Evolutionary conservation across 2,329 filamentous ascomycete genomes (phyloP), one percentile per base, ranked within the genome.

Genomic region (Talaromyces sp.): DNA sequence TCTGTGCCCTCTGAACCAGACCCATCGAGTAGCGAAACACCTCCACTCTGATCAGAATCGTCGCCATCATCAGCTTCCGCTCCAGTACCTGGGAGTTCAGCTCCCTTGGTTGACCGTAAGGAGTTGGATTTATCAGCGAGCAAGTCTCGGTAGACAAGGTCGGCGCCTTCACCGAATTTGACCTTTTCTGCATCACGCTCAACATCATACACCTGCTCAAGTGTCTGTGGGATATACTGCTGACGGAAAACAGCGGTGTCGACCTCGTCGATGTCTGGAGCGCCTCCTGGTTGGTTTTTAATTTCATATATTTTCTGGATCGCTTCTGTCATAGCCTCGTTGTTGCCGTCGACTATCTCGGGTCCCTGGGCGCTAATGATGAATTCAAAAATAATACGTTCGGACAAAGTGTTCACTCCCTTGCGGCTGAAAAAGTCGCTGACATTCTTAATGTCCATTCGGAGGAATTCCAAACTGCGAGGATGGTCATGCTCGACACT

Each of bases 381-480:
- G 75, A 96, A 97, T 66, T 88, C 84, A 76, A 95, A 99, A 11
- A 92, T 81, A n/a, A 83, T 79, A 32, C 89, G 85, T 74, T 97
- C 93, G 1, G 87, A 78, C 3, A 99, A 81, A 0, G 86, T 88
- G 63, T 95, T 87, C 1, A 97, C 91, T 46, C 88, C 89, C 73
- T 96, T 88, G 21, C 90, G 84, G 31, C 87, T 82, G 84, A 97
- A 99, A 77, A 96, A 99, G 74, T 96, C 91, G 24, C 87, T 89
- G 1, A 96, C 86, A 71, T 99, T 99, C 81, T 97, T 97, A 76
- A 99, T 92, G 72, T 99, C 94, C 92, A 97, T 97, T 35, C 94
- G 88, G 68, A 99, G 76, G 72, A 99, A 99, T 72, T 97, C 93
- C 31, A 96, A 82, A 2, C 90, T 93, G 61, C 91, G 85, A 0